Conservation (phyloP, 768 basidiomycete species). For the Boletales sp. region DNA sequence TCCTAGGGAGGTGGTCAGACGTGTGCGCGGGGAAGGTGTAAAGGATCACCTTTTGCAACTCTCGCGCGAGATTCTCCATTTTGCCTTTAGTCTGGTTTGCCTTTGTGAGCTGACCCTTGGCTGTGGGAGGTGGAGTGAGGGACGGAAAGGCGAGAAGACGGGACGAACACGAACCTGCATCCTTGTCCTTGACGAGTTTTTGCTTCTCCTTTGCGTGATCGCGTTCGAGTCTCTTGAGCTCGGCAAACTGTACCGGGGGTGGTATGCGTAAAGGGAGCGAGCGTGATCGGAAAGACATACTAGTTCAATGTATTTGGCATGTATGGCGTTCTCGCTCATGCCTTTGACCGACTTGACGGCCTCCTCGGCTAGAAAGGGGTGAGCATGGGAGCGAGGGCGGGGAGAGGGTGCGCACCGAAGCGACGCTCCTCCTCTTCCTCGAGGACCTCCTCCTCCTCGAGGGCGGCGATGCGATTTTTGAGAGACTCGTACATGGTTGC, state of each 20-base stretch:
- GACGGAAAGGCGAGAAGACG: conserved; percentile 3
- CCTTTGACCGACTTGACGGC: conserved; percentile 84
- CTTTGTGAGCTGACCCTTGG: conserved; percentile 82
- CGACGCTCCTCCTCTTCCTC: conserved; percentile 84
- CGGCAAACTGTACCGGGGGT: conserved; percentile 64
- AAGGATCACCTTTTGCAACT: conserved; percentile 73
- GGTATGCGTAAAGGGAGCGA: conserved; percentile 18
- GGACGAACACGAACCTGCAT: conserved; percentile 55
- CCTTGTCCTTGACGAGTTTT: conserved; percentile 87
- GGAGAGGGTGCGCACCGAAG: conserved; percentile 52
- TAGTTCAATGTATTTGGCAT: conserved; percentile 85
- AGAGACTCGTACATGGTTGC: conserved; percentile 85
- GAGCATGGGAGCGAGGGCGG: conserved; percentile 4
- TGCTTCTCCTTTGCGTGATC: conserved; percentile 92
- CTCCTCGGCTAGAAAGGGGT: conserved; percentile 64
- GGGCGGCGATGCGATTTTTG: conserved; percentile 83
- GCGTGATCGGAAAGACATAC: conserved; percentile 42
- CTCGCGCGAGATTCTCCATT: conserved; percentile 87
- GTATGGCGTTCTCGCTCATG: conserved; percentile 77
- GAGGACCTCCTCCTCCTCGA: conserved; percentile 83
- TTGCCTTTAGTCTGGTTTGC: conserved; percentile 85
- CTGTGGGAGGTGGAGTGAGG: conserved; percentile 35
- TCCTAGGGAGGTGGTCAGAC: conserved; percentile 48
- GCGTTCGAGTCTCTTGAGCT: conserved; percentile 80
- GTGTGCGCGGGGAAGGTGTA: conserved; percentile 6